A percentile compares a stretch with the other conserved stretches of the same genome.
Evolutionary conservation across 768 basidiomycete genomes (phyloP).

Genomic region (Amanita phalloides): DNA sequence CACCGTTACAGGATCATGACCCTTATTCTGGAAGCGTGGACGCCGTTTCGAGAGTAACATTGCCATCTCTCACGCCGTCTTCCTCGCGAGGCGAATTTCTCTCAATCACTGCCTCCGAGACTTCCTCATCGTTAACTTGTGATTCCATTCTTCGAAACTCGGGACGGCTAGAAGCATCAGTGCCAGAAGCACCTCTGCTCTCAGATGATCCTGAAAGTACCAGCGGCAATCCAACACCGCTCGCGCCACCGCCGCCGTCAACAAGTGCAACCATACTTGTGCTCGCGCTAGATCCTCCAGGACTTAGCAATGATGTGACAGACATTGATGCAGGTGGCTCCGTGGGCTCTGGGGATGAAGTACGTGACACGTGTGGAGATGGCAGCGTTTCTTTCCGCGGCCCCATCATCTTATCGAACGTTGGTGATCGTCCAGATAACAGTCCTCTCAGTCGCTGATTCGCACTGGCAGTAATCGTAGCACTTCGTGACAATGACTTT

Average conservation of each 20-base stretch:
- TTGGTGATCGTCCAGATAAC: slow-evolving; percentile 26
- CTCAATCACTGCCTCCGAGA: background rate
- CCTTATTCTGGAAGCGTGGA: background rate
- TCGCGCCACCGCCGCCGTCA: slow-evolving; percentile 5
- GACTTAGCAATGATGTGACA: slow-evolving; percentile 1
- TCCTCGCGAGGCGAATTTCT: background rate
- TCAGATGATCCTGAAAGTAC: background rate
- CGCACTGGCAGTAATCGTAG: slow-evolving; percentile 22
- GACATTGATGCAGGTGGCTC: slow-evolving; percentile 3
- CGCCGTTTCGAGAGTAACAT: background rate
- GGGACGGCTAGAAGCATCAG: background rate
- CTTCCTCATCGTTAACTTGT: background rate
- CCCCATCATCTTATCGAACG: slow-evolving; percentile 25
- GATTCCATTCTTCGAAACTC: background rate
- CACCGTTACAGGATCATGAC: background rate
- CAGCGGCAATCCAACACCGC: background rate
- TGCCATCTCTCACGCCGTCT: background rate
- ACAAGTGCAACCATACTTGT: background rate
- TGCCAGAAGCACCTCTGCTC: background rate
- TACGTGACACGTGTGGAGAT: slow-evolving; percentile 14
- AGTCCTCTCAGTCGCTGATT: slow-evolving; percentile 39
- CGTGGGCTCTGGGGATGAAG: slow-evolving; percentile 11
- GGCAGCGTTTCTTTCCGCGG: slow-evolving; percentile 18
- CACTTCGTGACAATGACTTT: slow-evolving; percentile 18
- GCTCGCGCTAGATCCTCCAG: background rate